Percentiles rank a stretch among this genome's conserved stretches.
These are phyloP conservation scores for Penicillium silybi DNA, from an alignment of 495 filamentous ascomycete genomes.

Conservation along the genomic window DNA sequence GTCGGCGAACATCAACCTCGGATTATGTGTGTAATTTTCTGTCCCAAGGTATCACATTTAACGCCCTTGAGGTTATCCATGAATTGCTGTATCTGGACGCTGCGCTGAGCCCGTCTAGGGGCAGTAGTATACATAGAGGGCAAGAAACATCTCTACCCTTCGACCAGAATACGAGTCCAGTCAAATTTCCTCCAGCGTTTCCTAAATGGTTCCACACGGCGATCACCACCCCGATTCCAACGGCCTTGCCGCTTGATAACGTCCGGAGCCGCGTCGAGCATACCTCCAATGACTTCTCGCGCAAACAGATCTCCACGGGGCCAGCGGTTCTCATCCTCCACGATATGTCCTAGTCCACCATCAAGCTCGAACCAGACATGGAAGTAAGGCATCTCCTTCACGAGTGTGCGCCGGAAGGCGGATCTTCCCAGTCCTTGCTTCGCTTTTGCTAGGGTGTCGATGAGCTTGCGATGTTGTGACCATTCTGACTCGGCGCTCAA, in stretches of 20 bases:
- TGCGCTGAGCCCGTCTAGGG: not conserved
- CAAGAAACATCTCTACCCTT: slow-evolving; percentile 22
- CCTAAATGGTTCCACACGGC: slow-evolving; percentile 72
- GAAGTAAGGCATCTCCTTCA: slow-evolving; percentile 98
- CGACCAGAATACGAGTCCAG: slow-evolving; percentile 82
- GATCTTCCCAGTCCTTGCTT: slow-evolving; percentile 67
- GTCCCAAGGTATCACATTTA: not conserved
- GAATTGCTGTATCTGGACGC: not conserved
- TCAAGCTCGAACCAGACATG: slow-evolving; percentile 95
- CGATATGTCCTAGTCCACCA: slow-evolving; percentile 87
- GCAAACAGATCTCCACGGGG: slow-evolving; percentile 93
- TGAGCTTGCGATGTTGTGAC: slow-evolving; percentile 91
- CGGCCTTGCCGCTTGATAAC: slow-evolving; percentile 88
- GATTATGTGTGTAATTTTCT: not conserved
- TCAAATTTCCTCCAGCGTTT: slow-evolving; percentile 90
- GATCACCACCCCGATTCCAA: slow-evolving; percentile 72
- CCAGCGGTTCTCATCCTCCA: slow-evolving; percentile 86
- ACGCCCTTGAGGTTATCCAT: not conserved
- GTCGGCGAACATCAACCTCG: not conserved
- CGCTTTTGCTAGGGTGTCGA: slow-evolving; percentile 75
- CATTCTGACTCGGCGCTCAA: slow-evolving; percentile 84
- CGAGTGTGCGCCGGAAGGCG: slow-evolving; percentile 78
- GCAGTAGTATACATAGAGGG: not conserved
- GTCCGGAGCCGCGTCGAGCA: slow-evolving; percentile 79
- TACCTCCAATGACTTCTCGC: slow-evolving; percentile 85